Evolutionary conservation across 768 basidiomycete genomes (phyloP).

Genomic region (Tulasnella sp.): DNA sequence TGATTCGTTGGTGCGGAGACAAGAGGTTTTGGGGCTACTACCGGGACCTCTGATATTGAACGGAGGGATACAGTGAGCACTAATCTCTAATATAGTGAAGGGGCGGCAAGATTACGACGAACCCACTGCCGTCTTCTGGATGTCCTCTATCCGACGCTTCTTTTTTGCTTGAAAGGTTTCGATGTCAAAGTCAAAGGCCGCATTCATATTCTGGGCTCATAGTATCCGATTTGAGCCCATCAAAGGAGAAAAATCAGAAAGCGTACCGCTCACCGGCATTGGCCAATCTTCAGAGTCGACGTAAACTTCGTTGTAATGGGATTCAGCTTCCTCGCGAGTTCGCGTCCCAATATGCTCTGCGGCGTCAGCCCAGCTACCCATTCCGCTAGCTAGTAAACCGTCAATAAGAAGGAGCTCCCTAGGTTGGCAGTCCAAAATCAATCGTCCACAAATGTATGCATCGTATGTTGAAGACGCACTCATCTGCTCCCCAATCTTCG

Average conservation of each 20-base stretch:
- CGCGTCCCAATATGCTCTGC: slow-evolving; percentile 90
- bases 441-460: neutral
- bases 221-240: slow-evolving; percentile 12
- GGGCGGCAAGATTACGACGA: too few species aligned
- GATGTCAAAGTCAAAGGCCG: slow-evolving; percentile 57
- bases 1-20: slow-evolving; percentile 83
- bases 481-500: slow-evolving; percentile 95
- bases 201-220: slow-evolving; percentile 26
- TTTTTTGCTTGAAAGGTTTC: slow-evolving; percentile 83
- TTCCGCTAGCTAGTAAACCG: slow-evolving; percentile 72
- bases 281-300: slow-evolving; percentile 72
- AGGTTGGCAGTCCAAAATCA: neutral
- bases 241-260: neutral
- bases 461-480: slow-evolving; percentile 40
- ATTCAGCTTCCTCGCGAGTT: slow-evolving; percentile 85
- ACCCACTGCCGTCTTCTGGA: slow-evolving; percentile 35
- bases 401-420: slow-evolving; percentile 86
- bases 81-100: too few species aligned
- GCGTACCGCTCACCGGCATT: slow-evolving; percentile 47
- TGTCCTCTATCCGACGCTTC: slow-evolving; percentile 72
- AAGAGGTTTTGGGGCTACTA: slow-evolving; percentile 52
- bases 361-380: slow-evolving; percentile 96
- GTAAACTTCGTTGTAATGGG: slow-evolving; percentile 77
- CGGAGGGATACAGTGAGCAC: too few species aligned
- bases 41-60: slow-evolving; percentile 26